Base-by-base conservation (phyloP, 306 rosid genomes). In the Cicer pinnatifidum region DNA sequence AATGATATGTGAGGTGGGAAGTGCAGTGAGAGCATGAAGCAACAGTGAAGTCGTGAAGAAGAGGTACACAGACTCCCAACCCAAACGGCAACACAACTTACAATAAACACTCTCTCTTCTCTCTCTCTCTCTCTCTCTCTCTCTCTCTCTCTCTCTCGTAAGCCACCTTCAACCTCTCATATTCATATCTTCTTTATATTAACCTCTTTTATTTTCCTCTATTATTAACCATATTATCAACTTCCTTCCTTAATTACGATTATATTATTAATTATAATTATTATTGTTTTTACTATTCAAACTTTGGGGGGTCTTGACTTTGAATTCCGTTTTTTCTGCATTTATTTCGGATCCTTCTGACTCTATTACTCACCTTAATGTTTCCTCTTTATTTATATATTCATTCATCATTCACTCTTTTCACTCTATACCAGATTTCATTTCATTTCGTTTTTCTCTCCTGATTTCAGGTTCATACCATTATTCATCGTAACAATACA, bases 301-400 rank as follows among this genome's bases (percentile, higher is more conserved):
- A 56, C 8, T 63, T 51, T 3, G 45, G 7, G 7, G 47, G 62
- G 47, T 73, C 43, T 76, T 84, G 60, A 47, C 80, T 69, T 53
- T 46, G 12, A 48, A 16, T 77, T 67, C 80, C 82, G 13, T 53
- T 72, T 46, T 65, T 65, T 58, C 46, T 8, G 48, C 87, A 53
- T 61, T 39, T 17, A 76, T 73, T 80, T 77, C 80, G 84, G 82
- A 84, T 84, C 82, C 4, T 78, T 77, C 63, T 72, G 75, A 76
- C 84, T 76, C 59, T 65, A 35, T 33, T 6, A 10, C 9, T 56
- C 5, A 64, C 7, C 67, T 75, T 33, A 12, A 12, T 75, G 3
- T 57, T 75, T 75, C 67, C 15, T 17, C 1, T 45, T 1, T 69
- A 74, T 13, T 1, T 69, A 74, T 13, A 11, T 17, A 5, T 23